Percentiles rank a stretch among this genome's conserved stretches.
These are phyloP conservation scores for Termitomyces sp. DNA, from an alignment of 768 basidiomycete species.

Conservation along the genomic window DNA sequence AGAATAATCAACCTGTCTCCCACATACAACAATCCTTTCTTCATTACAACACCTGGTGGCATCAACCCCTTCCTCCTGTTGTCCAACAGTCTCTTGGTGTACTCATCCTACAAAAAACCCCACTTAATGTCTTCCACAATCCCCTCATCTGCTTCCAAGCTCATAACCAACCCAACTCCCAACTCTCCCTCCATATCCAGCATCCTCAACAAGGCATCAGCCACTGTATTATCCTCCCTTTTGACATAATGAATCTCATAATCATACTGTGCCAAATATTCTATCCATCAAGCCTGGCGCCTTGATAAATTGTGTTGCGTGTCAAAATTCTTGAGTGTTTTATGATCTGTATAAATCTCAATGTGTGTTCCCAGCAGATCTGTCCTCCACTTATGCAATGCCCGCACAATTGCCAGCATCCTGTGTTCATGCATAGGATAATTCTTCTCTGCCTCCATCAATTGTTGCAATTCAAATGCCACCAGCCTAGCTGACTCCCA, in stretches of 20 bases:
- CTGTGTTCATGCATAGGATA: constrained; percentile 26
- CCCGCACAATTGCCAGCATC: constrained; percentile 9
- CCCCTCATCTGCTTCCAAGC: background rate
- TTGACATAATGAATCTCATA: background rate
- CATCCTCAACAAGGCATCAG: background rate
- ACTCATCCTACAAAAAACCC: background rate
- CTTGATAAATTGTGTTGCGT: background rate
- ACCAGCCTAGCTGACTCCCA: background rate
- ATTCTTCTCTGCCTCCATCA: background rate
- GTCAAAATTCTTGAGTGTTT: background rate
- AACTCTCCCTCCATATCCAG: background rate
- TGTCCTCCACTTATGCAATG: background rate
- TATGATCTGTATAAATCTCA: too few relatives aligned
- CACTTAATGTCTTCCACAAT: background rate
- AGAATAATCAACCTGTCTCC: constrained; percentile 20
- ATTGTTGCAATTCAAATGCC: background rate
- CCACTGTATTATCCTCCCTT: background rate
- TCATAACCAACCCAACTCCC: background rate
- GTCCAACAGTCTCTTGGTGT: background rate
- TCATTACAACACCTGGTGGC: background rate
- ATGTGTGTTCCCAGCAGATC: too few relatives aligned
- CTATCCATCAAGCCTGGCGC: background rate
- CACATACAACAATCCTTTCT: constrained; percentile 19
- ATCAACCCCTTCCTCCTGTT: background rate
- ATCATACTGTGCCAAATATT: constrained; percentile 3